These are phyloP conservation scores for Helianthus tuberosus DNA, from an alignment of 129 eudicot genomes.

Conservation along the genomic window DNA sequence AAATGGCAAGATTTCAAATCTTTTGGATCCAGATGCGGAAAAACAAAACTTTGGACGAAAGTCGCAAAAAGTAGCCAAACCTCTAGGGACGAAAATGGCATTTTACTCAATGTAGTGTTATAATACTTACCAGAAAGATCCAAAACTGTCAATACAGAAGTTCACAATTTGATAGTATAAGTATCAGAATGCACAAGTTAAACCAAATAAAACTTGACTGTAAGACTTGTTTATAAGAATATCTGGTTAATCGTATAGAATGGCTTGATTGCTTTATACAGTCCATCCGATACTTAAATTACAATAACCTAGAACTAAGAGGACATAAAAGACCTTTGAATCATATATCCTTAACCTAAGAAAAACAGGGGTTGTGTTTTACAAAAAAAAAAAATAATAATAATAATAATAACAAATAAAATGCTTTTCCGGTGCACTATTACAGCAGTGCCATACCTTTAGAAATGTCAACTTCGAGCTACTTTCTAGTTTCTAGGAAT, in stretches of 20 bases:
- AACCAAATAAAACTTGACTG: background rate
- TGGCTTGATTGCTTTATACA: constrained; percentile 1
- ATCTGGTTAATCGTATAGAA: background rate
- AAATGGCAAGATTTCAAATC: no score
- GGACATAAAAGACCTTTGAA: background rate
- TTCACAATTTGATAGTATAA: background rate
- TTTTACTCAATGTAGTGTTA: no score
- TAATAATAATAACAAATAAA: background rate
- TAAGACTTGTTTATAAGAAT: background rate
- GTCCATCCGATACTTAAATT: background rate
- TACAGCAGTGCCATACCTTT: constrained; percentile 20
- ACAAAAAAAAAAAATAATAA: no score
- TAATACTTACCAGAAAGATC: background rate
- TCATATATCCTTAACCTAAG: background rate
- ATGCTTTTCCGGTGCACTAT: background rate
- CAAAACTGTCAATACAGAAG: background rate
- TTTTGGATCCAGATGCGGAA: no score
- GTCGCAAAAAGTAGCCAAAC: no score
- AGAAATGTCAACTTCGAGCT: constrained; percentile 10
- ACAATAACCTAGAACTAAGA: constrained; percentile 1
- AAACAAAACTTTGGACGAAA: no score
- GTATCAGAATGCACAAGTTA: constrained; percentile 2
- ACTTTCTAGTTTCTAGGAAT: background rate
- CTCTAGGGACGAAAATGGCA: no score
- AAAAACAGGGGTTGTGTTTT: background rate